Conservation (phyloP, 257 asterid species). For the Rhazya stricta region DNA sequence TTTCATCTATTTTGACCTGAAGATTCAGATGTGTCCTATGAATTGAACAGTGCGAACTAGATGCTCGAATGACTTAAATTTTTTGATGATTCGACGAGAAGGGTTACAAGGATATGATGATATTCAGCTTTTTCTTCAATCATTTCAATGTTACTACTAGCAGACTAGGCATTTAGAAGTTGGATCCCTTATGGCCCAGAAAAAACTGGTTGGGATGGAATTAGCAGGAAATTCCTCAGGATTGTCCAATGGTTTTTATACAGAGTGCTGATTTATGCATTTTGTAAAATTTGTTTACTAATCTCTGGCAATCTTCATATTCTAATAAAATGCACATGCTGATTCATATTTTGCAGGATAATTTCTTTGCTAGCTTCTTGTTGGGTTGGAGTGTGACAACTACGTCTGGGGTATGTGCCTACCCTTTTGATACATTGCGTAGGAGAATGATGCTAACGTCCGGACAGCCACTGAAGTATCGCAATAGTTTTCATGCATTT, state of each 20-base stretch:
- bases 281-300: neutral
- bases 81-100: neutral
- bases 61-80: neutral
- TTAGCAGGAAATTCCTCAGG: neutral
- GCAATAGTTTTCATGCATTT: slow-evolving; percentile 59
- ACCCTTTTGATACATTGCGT: slow-evolving; percentile 88
- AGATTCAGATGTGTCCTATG: neutral
- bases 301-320: neutral
- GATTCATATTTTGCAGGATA: slow-evolving; percentile 54
- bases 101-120: neutral
- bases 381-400: slow-evolving; percentile 96
- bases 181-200: neutral
- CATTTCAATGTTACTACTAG: neutral
- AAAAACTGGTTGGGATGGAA: neutral
- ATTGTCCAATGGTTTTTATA: neutral
- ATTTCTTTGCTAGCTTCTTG: slow-evolving; percentile 75
- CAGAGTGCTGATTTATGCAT: neutral
- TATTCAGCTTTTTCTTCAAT: neutral
- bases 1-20: neutral
- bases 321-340: neutral
- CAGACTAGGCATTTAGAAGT: neutral
- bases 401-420: slow-evolving; percentile 83
- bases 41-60: neutral
- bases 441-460: slow-evolving; percentile 98
- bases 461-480: slow-evolving; percentile 72